Conservation (phyloP, 1,284 basidiomycete genomes). For the Ceratobasidium papillatum region DNA sequence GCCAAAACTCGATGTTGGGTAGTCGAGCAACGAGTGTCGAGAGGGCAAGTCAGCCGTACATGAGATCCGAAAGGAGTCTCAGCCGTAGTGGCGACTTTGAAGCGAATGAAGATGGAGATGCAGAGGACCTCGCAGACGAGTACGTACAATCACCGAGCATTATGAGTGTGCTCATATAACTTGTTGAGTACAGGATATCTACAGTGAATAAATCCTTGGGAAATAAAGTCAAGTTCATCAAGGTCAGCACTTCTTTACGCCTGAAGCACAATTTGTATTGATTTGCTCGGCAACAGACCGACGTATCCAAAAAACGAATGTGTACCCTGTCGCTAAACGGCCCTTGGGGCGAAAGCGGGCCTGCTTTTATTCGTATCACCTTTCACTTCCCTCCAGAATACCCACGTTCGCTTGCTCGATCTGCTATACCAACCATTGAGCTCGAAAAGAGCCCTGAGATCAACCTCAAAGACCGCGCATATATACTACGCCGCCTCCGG, state of each 20-base stretch:
- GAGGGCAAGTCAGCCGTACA: constrained; percentile 41
- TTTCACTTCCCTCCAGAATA: constrained; percentile 90
- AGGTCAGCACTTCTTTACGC: constrained; percentile 55
- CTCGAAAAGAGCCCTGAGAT: constrained; percentile 85
- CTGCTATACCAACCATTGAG: constrained; percentile 77
- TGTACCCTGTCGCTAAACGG: constrained; percentile 89
- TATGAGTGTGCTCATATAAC: background rate
- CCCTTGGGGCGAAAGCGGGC: constrained; percentile 84
- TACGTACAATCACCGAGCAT: constrained; percentile 51
- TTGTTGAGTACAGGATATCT: constrained; percentile 65
- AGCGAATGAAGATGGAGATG: constrained; percentile 49
- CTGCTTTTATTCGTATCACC: constrained; percentile 86
- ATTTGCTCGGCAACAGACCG: constrained; percentile 64
- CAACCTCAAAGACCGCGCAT: constrained; percentile 74
- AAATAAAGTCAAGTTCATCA: constrained; percentile 84
- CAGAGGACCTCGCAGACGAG: constrained; percentile 79
- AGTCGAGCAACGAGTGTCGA: constrained; percentile 51
- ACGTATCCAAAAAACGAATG: constrained; percentile 78
- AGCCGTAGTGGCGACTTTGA: constrained; percentile 26
- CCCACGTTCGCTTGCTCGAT: constrained; percentile 63
- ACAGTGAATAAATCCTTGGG: constrained; percentile 76
- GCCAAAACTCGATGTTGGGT: constrained; percentile 55
- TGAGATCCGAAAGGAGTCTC: constrained; percentile 51
- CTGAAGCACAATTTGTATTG: background rate
- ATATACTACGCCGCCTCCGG: constrained; percentile 78